A percentile compares a stretch with the other conserved stretches of the same genome.
Evolutionary conservation across 2,329 filamentous ascomycete genomes (phyloP).

Genomic region (Karstenula rhodostoma): DNA sequence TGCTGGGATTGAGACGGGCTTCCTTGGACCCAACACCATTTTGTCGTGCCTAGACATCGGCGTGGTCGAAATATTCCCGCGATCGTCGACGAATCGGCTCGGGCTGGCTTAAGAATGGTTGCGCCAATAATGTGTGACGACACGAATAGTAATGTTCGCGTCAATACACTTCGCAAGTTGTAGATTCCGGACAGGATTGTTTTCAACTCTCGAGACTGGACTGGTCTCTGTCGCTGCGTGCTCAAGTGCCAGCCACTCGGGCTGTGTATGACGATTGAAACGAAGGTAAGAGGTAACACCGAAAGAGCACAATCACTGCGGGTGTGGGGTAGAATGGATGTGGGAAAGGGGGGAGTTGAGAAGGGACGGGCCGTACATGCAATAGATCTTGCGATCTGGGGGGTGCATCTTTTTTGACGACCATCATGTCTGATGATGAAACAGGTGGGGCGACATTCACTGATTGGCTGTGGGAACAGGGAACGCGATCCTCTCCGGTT

Average conservation of each 20-base stretch:
- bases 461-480: slow-evolving; percentile 9
- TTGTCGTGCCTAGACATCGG: neutral
- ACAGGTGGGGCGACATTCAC: slow-evolving; percentile 3
- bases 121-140: slow-evolving; percentile 4
- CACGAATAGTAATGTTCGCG: neutral
- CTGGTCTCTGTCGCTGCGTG: slow-evolving; percentile 3
- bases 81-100: neutral
- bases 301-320: neutral
- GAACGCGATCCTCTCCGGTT: slow-evolving; percentile 6
- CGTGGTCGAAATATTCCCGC: neutral
- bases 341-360: neutral
- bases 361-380: neutral
- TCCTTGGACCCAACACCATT: neutral
- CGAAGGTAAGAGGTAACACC: neutral
- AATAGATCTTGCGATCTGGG: slow-evolving; percentile 2
- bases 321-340: neutral
- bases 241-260: neutral
- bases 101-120: neutral
- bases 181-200: neutral
- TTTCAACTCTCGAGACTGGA: neutral
- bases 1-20: neutral
- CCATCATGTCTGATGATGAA: slow-evolving; percentile 10
- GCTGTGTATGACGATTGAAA: neutral
- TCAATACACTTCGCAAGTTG: neutral
- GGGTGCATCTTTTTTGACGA: slow-evolving; percentile 2